These are phyloP conservation scores for Echium plantagineum DNA, from an alignment of 257 asterid genomes.

Conservation along the genomic window DNA sequence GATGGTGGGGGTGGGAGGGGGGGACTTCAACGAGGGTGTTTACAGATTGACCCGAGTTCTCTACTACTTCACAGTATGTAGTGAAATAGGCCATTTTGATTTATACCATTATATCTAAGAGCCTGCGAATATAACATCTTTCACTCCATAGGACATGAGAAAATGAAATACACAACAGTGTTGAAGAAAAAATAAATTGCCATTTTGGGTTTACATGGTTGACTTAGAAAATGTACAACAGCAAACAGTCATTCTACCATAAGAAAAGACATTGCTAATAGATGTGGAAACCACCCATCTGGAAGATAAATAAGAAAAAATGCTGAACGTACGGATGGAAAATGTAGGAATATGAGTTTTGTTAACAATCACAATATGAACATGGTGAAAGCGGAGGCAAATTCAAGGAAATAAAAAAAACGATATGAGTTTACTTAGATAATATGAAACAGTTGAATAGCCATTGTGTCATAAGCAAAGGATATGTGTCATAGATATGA, in stretches of 20 bases:
- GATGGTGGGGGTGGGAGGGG: too few species aligned
- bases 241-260: neutral
- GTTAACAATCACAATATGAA: slow-evolving; percentile 83
- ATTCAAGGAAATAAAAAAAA: neutral
- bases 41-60: too few species aligned
- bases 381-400: slow-evolving; percentile 68
- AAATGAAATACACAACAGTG: neutral
- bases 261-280: neutral
- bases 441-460: neutral
- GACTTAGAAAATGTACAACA: neutral
- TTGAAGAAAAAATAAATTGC: neutral
- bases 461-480: neutral
- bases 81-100: too few species aligned
- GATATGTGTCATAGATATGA: too few species aligned
- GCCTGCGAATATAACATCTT: too few species aligned
- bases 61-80: too few species aligned
- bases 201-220: neutral
- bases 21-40: too few species aligned
- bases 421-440: neutral
- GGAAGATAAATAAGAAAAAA: too few species aligned
- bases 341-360: neutral
- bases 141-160: too few species aligned
- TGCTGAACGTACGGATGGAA: too few species aligned
- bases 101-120: too few species aligned
- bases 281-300: neutral